Base-by-base conservation (phyloP, 1,139 yeast genomes). In the Candida sanyaensis region DNA sequence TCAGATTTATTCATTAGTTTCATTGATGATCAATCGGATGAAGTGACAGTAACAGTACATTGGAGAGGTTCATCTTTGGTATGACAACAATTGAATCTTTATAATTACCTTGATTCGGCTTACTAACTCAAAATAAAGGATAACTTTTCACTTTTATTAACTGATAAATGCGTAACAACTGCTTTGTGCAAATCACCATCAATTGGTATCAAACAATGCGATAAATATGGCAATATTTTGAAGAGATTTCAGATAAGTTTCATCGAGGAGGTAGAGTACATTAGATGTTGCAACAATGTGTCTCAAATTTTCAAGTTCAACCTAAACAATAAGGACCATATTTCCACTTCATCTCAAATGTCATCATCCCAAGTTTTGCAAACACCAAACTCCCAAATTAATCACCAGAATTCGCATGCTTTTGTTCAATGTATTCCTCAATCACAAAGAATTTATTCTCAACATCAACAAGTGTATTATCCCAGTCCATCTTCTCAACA, bases 11-110 rank as follows among this genome's bases (percentile, higher is more conserved):
- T 59, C 5, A 51, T 64, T 10, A 57, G 55, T 37, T 57, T 65
- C 37, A 47, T 57, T 42, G 48, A 21, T 37, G 38, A 36, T 23
- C 36, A 31, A 3, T 29, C 43, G 4, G 47, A 45, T 10, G 54
- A 54, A 31, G 49, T 50, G 5, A 41, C 42, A n/a, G 53, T 54
- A 11, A 46, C 49, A 13, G 48, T 58, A n/a, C 46, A 46, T 26
- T 65, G 69, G 68, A 63, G 56, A 43, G 64, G 63, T 1, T 53
- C 59, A 3, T 51, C 53, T 7, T 48, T 63, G 40, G 67, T 62
- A 56, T 33, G 66, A 53, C 10, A 30, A 17, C 21, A 17, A 17
- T 17, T 3, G 21, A 17, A 17, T 17, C 21, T 17, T 17, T 17
- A 17, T 17, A 17, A 17, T 17, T 17, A 3, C 21, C 2, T 17